Percentiles rank a stretch among this genome's conserved stretches.
phyloP scores from a whole-genome alignment of 306 rosid species.

The Quercus suber region DNA sequence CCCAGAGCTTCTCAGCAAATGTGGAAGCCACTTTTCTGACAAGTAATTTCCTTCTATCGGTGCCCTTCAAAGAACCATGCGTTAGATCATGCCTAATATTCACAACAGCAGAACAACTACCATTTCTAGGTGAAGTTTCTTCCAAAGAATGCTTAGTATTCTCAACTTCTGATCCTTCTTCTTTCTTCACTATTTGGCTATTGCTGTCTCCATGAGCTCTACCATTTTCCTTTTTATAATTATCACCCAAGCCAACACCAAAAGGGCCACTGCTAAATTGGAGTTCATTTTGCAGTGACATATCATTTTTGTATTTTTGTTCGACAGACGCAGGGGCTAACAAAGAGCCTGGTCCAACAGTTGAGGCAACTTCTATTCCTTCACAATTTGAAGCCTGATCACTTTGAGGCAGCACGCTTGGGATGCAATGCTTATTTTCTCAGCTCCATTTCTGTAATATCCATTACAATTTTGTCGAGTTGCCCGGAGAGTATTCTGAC shows the following conservation, averaged over 20 bases:
- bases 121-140: slow-evolving; percentile 6
- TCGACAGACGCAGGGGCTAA: background rate
- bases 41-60: background rate
- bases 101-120: background rate
- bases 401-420: background rate
- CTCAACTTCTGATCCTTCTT: slow-evolving; percentile 3
- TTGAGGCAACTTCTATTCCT: background rate
- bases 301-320: background rate
- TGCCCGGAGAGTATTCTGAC: background rate
- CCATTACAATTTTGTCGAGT: background rate
- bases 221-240: background rate
- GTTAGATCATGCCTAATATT: slow-evolving; percentile 1
- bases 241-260: background rate
- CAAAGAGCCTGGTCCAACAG: background rate
- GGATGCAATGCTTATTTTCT: background rate
- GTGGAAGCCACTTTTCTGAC: slow-evolving; percentile 7
- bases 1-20: slow-evolving; percentile 22
- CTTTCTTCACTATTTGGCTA: background rate
- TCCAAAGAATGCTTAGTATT: background rate
- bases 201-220: slow-evolving; percentile 1
- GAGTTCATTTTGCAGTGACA: background rate
- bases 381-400: background rate
- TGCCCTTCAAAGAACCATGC: background rate
- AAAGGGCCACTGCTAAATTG: background rate
- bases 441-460: background rate